A percentile compares a stretch with the other conserved stretches of the same genome.
phyloP scores from a whole-genome alignment of 129 eudicot species.

The Flaveria brownii region DNA sequence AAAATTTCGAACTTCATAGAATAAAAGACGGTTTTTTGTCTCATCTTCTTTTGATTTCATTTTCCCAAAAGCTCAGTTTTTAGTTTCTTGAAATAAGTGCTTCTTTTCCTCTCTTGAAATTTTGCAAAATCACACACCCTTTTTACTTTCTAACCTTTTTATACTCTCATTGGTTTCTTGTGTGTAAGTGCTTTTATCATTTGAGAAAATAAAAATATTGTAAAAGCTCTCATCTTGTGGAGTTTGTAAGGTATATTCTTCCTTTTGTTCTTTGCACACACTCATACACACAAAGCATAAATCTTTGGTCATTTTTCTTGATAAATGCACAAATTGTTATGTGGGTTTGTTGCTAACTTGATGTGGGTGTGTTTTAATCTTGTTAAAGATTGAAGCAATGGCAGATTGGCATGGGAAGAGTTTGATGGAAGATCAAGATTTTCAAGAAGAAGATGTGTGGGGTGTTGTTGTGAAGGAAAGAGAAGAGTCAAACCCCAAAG shows the following conservation, averaged over 20 bases:
- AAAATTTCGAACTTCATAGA: constrained; percentile 11
- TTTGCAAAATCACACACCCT: constrained; percentile 30
- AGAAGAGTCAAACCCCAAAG: constrained; percentile 43
- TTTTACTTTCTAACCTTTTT: background rate
- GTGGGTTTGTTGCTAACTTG: constrained; percentile 32
- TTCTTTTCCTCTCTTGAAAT: constrained; percentile 34
- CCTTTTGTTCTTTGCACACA: constrained; percentile 32
- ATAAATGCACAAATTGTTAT: constrained; percentile 21
- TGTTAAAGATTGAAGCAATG: constrained; percentile 36
- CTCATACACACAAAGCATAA: constrained; percentile 19
- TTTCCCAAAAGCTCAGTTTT: constrained; percentile 37
- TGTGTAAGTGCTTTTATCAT: too few species aligned
- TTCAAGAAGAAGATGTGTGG: constrained; percentile 57
- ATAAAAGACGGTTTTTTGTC: constrained; percentile 34
- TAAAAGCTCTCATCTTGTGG: constrained; percentile 30
- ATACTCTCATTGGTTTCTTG: too few species aligned
- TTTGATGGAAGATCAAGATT: constrained; percentile 48
- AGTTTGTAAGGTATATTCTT: constrained; percentile 33
- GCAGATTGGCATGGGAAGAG: constrained; percentile 44
- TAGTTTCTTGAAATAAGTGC: constrained; percentile 41
- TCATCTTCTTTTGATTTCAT: constrained; percentile 35
- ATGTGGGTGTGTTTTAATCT: constrained; percentile 15
- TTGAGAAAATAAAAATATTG: too few species aligned
- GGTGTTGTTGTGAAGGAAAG: constrained; percentile 38
- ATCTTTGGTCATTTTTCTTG: constrained; percentile 23